Evolutionary conservation across 2,329 filamentous ascomycete genomes (phyloP).

Genomic region (Trichoderma aggressivum): DNA sequence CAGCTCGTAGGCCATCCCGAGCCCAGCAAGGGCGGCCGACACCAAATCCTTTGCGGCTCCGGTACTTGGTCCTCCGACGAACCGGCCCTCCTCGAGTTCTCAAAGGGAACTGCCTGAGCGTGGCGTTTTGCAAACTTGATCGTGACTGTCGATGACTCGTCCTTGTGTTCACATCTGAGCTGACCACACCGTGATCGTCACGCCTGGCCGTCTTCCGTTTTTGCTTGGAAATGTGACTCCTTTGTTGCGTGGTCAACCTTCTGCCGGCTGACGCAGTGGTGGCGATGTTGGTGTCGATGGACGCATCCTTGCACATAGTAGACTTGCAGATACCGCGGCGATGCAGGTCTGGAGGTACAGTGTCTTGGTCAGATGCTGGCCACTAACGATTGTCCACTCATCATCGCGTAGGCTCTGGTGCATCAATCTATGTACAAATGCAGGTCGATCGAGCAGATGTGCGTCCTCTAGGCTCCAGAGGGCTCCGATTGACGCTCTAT

Average conservation of each 20-base stretch:
- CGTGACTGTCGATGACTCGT: constrained; percentile 2
- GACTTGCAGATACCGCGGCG: not conserved
- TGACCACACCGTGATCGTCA: constrained; percentile 1
- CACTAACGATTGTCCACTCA: not conserved
- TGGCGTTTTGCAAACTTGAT: not conserved
- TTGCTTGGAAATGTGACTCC: not conserved
- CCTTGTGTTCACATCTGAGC: not conserved
- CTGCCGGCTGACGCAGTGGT: constrained; percentile 3
- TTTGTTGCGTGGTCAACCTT: not conserved
- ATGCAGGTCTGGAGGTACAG: not conserved
- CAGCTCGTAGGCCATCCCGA: not conserved
- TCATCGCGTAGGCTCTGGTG: not conserved
- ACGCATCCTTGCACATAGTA: not conserved
- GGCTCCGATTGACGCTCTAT: not conserved
- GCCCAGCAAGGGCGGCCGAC: not conserved
- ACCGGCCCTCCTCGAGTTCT: not conserved
- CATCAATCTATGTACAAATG: not conserved
- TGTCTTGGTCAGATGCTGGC: not conserved
- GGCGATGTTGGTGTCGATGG: not conserved
- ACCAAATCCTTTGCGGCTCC: not conserved
- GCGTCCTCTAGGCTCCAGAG: not conserved
- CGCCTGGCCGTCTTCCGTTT: not conserved
- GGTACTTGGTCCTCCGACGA: not conserved
- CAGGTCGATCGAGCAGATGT: not conserved
- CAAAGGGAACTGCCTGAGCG: not conserved